These are phyloP conservation scores for Stephanodiscus triporus DNA, from an alignment of 108 stramenopile genomes.

Conservation along the genomic window DNA sequence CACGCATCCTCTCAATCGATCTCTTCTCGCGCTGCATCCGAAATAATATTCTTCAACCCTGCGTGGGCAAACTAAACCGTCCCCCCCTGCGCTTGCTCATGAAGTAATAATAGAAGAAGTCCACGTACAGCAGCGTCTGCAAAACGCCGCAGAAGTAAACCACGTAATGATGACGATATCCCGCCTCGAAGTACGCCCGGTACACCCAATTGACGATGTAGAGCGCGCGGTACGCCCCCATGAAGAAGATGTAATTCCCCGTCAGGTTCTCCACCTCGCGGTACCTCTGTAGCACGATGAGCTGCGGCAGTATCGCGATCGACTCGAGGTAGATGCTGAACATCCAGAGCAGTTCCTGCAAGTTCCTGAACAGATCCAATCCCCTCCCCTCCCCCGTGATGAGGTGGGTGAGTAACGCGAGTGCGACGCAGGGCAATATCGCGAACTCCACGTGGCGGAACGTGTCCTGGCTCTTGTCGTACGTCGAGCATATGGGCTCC, in stretches of 20 bases:
- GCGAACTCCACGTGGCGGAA: constrained; percentile 98
- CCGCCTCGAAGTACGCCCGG: constrained; percentile 82
- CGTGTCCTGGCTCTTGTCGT: constrained; percentile 96
- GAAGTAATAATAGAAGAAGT: constrained; percentile 99
- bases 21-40: too few species aligned
- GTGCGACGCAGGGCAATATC: constrained; percentile 87
- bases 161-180: constrained; percentile 93
- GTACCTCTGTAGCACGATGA: constrained; percentile 96
- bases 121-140: constrained; percentile 97
- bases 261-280: constrained; percentile 98
- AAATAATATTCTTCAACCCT: too few species aligned
- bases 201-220: constrained; percentile 99
- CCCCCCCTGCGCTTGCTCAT: constrained; percentile 83
- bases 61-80: constrained; percentile 80
- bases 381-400: constrained; percentile 60
- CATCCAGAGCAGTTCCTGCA: constrained; percentile 90
- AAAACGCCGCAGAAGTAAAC: constrained; percentile 94
- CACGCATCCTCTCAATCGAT: too few species aligned
- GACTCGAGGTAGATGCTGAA: constrained; percentile 97
- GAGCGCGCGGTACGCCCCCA: constrained; percentile 96
- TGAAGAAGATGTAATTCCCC: constrained; percentile 97
- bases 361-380: constrained; percentile 35
- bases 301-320: constrained; percentile 96
- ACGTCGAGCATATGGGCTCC: constrained; percentile 93
- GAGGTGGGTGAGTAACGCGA: constrained; percentile 84